A percentile compares a stretch with the other conserved stretches of the same genome.
These are phyloP conservation scores for Candida golubevii DNA, from an alignment of 805 yeast genomes.

Conservation along the genomic window DNA sequence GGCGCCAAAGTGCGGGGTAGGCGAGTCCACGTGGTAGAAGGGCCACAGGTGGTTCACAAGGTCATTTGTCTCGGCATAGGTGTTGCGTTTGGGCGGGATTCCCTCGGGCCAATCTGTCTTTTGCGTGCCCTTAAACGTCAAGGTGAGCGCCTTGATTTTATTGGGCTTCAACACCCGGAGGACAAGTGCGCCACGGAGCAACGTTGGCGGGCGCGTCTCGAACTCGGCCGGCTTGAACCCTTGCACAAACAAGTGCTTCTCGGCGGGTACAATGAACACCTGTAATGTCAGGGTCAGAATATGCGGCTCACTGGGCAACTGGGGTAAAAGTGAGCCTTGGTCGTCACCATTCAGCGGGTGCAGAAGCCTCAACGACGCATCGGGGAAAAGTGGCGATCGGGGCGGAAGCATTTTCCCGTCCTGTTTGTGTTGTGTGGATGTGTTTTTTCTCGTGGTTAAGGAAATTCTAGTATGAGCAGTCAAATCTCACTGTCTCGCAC, in stretches of 20 bases:
- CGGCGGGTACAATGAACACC: constrained; percentile 72
- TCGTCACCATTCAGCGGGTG: constrained; percentile 8
- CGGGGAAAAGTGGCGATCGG: constrained; percentile 25
- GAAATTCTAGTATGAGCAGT: too few relatives aligned
- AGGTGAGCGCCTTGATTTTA: constrained; percentile 58
- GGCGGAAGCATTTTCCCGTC: background rate
- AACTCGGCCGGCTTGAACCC: constrained; percentile 72
- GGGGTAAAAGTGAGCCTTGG: constrained; percentile 25
- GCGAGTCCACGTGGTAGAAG: constrained; percentile 47
- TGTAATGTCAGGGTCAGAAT: constrained; percentile 63
- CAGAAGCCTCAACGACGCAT: constrained; percentile 16
- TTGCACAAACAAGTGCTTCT: constrained; percentile 72
- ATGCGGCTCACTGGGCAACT: constrained; percentile 52
- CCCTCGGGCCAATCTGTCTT: constrained; percentile 98
- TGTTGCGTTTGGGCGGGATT: constrained; percentile 81
- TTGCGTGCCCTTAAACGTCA: constrained; percentile 62
- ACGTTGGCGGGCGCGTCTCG: constrained; percentile 64
- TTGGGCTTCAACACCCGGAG: constrained; percentile 67
- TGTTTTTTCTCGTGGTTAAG: too few relatives aligned
- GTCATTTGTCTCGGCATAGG: constrained; percentile 59
- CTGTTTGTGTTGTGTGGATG: background rate
- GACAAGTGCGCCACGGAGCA: constrained; percentile 75
- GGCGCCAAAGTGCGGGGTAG: constrained; percentile 41
- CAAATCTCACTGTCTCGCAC: too few relatives aligned
- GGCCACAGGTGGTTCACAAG: constrained; percentile 88